Conservation (phyloP, 176 grass and related monocot species). For the Juncus effusus region DNA sequence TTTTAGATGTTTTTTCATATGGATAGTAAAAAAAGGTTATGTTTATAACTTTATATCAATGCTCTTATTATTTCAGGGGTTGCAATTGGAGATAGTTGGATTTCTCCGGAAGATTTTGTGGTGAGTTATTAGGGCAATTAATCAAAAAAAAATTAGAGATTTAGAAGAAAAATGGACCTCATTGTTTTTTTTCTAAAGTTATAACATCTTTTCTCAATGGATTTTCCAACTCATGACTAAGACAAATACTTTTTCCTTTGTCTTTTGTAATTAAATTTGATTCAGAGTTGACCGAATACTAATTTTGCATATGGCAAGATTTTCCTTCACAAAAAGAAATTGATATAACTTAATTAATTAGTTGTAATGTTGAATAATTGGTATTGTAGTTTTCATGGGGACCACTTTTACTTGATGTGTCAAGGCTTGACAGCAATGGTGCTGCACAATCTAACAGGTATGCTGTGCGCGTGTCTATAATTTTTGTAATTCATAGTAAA, state of each 20-base stretch:
- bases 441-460: slow-evolving; percentile 52
- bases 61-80: slow-evolving; percentile 34
- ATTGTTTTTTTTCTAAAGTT: neutral
- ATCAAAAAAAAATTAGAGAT: neutral
- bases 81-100: slow-evolving; percentile 69
- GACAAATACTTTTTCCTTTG: too few relatives aligned
- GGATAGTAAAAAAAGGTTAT: neutral
- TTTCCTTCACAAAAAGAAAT: too few relatives aligned
- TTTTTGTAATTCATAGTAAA: too few relatives aligned
- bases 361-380: neutral
- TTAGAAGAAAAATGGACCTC: neutral
- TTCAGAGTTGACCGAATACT: neutral
- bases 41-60: neutral
- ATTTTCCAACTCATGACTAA: too few relatives aligned
- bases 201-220: too few relatives aligned
- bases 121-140: slow-evolving; percentile 24
- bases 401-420: slow-evolving; percentile 50
- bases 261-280: too few relatives aligned
- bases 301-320: neutral
- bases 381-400: slow-evolving; percentile 55
- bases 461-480: too few relatives aligned
- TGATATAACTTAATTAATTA: neutral
- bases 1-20: neutral
- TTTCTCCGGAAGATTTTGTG: slow-evolving; percentile 67
- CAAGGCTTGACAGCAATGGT: slow-evolving; percentile 53